phyloP scores from a whole-genome alignment of 2,329 filamentous ascomycete species.

The Pseudogymnoascus sp. region DNA sequence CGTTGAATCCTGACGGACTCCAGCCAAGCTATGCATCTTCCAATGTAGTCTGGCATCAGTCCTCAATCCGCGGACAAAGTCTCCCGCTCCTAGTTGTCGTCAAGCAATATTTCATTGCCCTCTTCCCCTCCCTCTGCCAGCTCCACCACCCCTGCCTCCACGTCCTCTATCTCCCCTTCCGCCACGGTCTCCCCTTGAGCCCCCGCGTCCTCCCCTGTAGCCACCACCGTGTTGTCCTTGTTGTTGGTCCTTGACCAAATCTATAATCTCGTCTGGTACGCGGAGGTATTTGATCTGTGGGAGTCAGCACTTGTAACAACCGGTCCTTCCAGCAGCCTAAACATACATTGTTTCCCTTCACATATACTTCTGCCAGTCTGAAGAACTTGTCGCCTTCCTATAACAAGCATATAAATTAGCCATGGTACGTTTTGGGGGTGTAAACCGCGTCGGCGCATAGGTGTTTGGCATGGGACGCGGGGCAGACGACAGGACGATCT shows the following conservation, averaged over 20 bases:
- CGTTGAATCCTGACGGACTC: neutral
- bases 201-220: slow-evolving; percentile 58
- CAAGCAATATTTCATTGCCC: neutral
- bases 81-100: slow-evolving; percentile 19
- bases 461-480: neutral
- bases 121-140: slow-evolving; percentile 28
- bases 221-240: slow-evolving; percentile 55
- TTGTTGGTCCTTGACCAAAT: slow-evolving; percentile 88
- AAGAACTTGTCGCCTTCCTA: slow-evolving; percentile 91
- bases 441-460: neutral
- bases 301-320: slow-evolving; percentile 10
- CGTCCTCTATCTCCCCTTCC: slow-evolving; percentile 45
- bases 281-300: slow-evolving; percentile 92
- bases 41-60: slow-evolving; percentile 1
- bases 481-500: neutral
- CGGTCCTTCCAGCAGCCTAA: neutral
- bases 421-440: too few species aligned
- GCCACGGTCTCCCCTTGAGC: slow-evolving; percentile 49
- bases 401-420: slow-evolving; percentile 10
- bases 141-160: slow-evolving; percentile 40
- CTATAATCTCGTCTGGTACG: slow-evolving; percentile 94
- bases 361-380: slow-evolving; percentile 86
- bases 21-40: slow-evolving; percentile 6
- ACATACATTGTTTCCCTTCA: slow-evolving; percentile 89
- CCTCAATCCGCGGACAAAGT: neutral